Base-by-base conservation (phyloP, 768 basidiomycete species). In the Boletus pseudopeckii region DNA sequence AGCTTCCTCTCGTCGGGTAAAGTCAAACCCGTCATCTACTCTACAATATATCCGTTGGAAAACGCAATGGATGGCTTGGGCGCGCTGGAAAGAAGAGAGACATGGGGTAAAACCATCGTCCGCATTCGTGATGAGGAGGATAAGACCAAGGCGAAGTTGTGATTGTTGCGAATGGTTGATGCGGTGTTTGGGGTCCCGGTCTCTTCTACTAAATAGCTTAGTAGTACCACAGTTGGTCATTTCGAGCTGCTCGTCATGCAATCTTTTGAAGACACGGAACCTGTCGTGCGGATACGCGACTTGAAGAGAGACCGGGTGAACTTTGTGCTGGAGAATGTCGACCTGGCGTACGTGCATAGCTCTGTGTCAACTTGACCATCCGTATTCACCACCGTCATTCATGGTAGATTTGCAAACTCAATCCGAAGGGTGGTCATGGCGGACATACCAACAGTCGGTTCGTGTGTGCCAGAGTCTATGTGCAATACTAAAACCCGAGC, bases 271-370 rank as follows among this genome's bases (percentile, higher is more conserved):
- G 64, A 75, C 45, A 54, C 65, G 4, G 88, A 89, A 56, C 86
- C 89, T 11, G 80, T 80, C 26, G 88, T 93, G 20, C 83, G 86
- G 50, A 92, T 93, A 69, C 86, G 91, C 51, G 86, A 92, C 60
- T 74, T 96, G 49, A 86, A 90, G 66, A 83, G 82, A 65, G 91
- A 96, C 65, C 78, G 82, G 55, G 92, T 94, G 57, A 88, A 92
- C 64, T 98, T 98, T 64, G 86, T 95, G 13, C 76, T 99, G 11
- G 89, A 92, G 69, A 96, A 97, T 80, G 95, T 98, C 36, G 95
- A 98, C 73, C 80, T 98, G 66, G 91, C 90, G 93, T 96, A 71
- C 71, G 92, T 66, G 42, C 55, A 48, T 48, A 49, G 46, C 32
- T 36, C 42, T 22, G 24, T 43, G 8, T 53, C 30, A 24, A 43